These are phyloP conservation scores for Salvia splendens DNA, from an alignment of 257 asterid genomes.

Conservation along the genomic window DNA sequence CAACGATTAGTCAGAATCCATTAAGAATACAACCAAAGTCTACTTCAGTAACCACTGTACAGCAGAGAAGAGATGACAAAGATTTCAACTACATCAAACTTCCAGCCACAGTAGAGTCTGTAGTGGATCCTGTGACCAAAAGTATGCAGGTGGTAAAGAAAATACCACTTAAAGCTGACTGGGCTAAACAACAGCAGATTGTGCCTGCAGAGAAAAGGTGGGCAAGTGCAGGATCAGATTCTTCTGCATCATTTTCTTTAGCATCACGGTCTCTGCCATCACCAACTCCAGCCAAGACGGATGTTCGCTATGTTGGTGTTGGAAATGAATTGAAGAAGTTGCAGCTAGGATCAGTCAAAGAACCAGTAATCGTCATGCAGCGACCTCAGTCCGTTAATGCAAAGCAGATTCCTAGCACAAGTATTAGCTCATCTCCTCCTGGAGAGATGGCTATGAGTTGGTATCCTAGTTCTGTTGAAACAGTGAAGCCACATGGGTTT, in stretches of 20 bases:
- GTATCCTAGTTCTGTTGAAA: slow-evolving; percentile 40
- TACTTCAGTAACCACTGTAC: slow-evolving; percentile 41
- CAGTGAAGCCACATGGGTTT: slow-evolving; percentile 38
- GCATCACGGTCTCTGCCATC: slow-evolving; percentile 44
- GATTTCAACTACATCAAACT: slow-evolving; percentile 62
- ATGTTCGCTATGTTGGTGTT: slow-evolving; percentile 35
- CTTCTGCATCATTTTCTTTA: slow-evolving; percentile 40
- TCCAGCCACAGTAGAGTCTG: slow-evolving; percentile 45
- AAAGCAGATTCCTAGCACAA: slow-evolving; percentile 46
- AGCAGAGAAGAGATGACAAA: slow-evolving; percentile 61
- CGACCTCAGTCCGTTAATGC: slow-evolving; percentile 45
- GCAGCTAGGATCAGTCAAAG: slow-evolving; percentile 59
- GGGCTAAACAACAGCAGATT: slow-evolving; percentile 60
- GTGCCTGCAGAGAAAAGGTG: slow-evolving; percentile 62
- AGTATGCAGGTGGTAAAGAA: slow-evolving; percentile 51
- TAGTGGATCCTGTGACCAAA: slow-evolving; percentile 58
- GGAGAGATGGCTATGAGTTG: slow-evolving; percentile 40
- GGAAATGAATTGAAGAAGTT: slow-evolving; percentile 57
- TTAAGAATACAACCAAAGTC: slow-evolving; percentile 44
- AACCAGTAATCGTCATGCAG: slow-evolving; percentile 62
- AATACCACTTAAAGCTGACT: slow-evolving; percentile 55
- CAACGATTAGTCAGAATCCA: slow-evolving; percentile 40
- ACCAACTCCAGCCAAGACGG: slow-evolving; percentile 36
- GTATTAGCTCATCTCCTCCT: slow-evolving; percentile 48
- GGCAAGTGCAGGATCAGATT: slow-evolving; percentile 43